phyloP scores from a whole-genome alignment of 2,329 filamentous ascomycete species.

The Dissoconium aciculare region DNA sequence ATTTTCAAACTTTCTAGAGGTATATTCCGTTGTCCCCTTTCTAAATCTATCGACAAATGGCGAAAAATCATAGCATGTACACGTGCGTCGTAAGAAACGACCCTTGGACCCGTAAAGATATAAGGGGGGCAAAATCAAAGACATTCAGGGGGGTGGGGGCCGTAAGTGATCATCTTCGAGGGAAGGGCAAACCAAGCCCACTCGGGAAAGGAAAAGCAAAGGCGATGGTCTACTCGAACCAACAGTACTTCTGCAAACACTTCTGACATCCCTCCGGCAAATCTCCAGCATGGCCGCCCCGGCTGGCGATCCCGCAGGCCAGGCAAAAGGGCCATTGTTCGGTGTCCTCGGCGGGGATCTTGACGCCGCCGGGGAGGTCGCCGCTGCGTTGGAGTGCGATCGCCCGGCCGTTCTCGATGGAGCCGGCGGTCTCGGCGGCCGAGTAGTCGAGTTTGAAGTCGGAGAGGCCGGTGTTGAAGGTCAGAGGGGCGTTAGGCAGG shows the following conservation, averaged over 20 bases:
- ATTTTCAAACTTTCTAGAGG: too few relatives aligned
- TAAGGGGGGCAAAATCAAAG: too few relatives aligned
- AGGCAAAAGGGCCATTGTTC: slow-evolving; percentile 28
- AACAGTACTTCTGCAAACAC: slow-evolving; percentile 31
- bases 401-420: slow-evolving; percentile 28
- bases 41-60: too few relatives aligned
- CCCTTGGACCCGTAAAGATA: too few relatives aligned
- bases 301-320: slow-evolving; percentile 29
- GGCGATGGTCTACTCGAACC: neutral
- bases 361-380: too few relatives aligned
- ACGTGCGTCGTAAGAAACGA: too few relatives aligned
- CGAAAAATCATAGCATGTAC: too few relatives aligned
- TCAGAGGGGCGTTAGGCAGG: slow-evolving; percentile 31
- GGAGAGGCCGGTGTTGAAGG: slow-evolving; percentile 21
- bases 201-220: neutral
- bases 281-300: slow-evolving; percentile 16
- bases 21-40: too few relatives aligned
- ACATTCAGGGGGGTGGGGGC: too few relatives aligned
- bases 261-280: slow-evolving; percentile 24
- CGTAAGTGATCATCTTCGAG: too few relatives aligned
- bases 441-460: slow-evolving; percentile 26
- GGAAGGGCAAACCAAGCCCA: too few relatives aligned
- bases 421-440: slow-evolving; percentile 22
- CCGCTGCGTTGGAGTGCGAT: slow-evolving; percentile 28
- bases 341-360: too few relatives aligned